These are phyloP conservation scores for Fragaria nilgerrensis DNA, from an alignment of 306 rosid genomes.

Conservation along the genomic window DNA sequence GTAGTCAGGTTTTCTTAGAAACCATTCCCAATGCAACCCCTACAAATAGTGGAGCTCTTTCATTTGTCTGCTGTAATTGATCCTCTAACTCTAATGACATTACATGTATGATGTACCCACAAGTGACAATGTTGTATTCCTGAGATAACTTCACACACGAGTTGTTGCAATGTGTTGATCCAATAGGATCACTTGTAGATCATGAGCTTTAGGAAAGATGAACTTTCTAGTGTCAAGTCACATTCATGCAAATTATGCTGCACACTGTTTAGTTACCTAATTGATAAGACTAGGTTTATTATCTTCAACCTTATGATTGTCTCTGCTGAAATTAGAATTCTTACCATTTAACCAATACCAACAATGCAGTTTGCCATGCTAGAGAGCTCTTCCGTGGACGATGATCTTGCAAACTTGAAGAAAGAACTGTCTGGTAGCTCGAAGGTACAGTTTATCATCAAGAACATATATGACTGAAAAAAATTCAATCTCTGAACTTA, in stretches of 20 bases:
- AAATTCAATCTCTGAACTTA: neutral
- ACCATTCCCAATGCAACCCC: neutral
- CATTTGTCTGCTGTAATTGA: neutral
- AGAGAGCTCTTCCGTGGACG: slow-evolving; percentile 82
- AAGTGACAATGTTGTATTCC: neutral
- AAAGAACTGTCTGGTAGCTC: slow-evolving; percentile 62
- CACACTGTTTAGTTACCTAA: neutral
- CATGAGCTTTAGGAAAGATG: neutral
- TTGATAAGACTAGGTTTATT: neutral
- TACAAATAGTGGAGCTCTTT: neutral
- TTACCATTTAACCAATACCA: slow-evolving; percentile 5
- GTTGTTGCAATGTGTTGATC: neutral
- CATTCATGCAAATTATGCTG: neutral
- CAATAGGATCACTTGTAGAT: neutral
- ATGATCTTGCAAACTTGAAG: slow-evolving; percentile 46
- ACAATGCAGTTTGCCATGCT: slow-evolving; percentile 74
- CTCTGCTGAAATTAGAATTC: neutral
- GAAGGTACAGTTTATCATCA: slow-evolving; percentile 41
- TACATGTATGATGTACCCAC: neutral
- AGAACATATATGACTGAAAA: neutral
- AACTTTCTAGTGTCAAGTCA: neutral
- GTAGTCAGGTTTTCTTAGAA: neutral
- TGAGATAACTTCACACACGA: neutral
- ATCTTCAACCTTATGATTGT: neutral
- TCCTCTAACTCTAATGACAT: neutral